Evolutionary conservation across 176 grass and related monocot species (phyloP), one percentile per base, ranked within the genome.

Genomic region (Bolboschoenus planiculmis): DNA sequence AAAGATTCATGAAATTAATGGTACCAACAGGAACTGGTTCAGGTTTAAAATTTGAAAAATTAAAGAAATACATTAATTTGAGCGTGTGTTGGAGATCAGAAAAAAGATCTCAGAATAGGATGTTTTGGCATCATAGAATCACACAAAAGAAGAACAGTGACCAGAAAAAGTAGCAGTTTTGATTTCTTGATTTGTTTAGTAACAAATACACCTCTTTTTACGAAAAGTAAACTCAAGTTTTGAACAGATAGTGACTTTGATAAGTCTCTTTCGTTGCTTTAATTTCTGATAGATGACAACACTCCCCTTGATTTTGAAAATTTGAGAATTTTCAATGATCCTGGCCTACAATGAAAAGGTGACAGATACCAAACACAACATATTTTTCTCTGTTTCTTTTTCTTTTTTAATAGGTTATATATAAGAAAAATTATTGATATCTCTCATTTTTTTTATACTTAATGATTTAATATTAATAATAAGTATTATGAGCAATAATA

Each of bases 321-420:
- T 8, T 24, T 34, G 46, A 77, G 65, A 77, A 33, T 46, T 82
- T 82, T 82, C 80, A 82, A 82, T 65, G 80, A 16, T 50, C 80
- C 80, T 66, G 80, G 37, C 80, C 80, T 82, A 82, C 80, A 82
- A 82, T 42, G 56, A 15, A 82, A 82, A 82, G 58, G 39, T 82
- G 80, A 82, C 80, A 82, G 40, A 65, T 82, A 82, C 80, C 80
- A 82, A 82, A 82, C 80, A 37, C 3, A 33, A 40, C 36, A 82
- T 64, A 18, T 48, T 18, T 63, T 31, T 80, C 24, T 10, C 24
- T 62, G 64, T 46, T 80, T 48, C 8, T 63, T 31, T 80, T 11
- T 10, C 24, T 62, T 81, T 46, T 80, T 82, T 53, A 81, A 61
- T 40, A 21, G 14, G 20, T 81, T 43, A 13, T 42, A 51, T 4